Percentiles rank a stretch among this genome's conserved stretches.
phyloP scores from a whole-genome alignment of 176 grass and related monocot genomes.

The Stipa capillata region DNA sequence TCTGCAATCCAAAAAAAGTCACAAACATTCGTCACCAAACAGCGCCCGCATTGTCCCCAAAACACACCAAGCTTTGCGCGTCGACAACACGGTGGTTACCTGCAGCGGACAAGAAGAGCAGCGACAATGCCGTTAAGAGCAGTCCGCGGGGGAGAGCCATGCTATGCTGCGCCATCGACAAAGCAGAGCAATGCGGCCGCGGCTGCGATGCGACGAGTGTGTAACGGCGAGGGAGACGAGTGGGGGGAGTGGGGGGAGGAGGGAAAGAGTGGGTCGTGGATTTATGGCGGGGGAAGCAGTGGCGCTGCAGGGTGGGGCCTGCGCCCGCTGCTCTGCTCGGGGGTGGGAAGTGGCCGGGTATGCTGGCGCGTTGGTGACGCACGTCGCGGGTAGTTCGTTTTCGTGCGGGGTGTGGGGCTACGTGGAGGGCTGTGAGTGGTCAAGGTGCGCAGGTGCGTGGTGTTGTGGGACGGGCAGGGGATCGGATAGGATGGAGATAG shows the following conservation, averaged over 20 bases:
- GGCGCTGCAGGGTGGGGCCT: background rate
- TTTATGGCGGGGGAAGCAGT: slow-evolving; percentile 14
- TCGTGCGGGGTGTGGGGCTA: background rate
- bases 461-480: background rate
- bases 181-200: background rate
- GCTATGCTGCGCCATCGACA: background rate
- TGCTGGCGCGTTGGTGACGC: background rate
- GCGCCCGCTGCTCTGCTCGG: background rate
- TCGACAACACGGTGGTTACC: background rate
- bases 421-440: background rate
- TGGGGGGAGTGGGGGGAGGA: background rate
- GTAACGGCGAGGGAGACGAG: background rate
- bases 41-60: background rate
- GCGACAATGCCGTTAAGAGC: slow-evolving; percentile 16
- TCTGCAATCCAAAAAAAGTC: slow-evolving; percentile 11
- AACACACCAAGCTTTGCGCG: background rate
- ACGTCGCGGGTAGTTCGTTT: background rate
- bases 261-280: background rate
- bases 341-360: background rate
- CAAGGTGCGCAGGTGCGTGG: background rate
- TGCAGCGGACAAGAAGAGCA: slow-evolving; percentile 9
- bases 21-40: background rate
- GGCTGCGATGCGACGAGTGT: background rate
- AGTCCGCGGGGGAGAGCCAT: slow-evolving; percentile 14
- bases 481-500: background rate